These are phyloP conservation scores for Pythium brachiatum DNA, from an alignment of 352 stramenopile species.

Conservation along the genomic window DNA sequence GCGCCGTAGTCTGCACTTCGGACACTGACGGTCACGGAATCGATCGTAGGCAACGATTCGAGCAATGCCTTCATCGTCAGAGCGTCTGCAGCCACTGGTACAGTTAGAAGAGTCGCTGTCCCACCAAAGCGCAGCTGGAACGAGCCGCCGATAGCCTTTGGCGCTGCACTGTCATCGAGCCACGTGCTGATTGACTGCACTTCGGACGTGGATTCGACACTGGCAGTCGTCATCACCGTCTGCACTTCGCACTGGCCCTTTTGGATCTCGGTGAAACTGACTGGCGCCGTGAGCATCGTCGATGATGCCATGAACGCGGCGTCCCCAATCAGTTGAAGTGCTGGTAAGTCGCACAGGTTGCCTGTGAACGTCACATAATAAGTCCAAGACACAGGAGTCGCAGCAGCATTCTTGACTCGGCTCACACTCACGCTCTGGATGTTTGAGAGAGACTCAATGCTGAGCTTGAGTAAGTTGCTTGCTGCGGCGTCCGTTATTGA, in stretches of 20 bases:
- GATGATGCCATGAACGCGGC: conserved; percentile 39
- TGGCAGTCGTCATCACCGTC: conserved; percentile 89
- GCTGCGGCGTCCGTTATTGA: conserved; percentile 49
- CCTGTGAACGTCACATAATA: conserved; percentile 88
- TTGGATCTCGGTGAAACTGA: conserved; percentile 62
- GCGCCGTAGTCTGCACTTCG: conserved; percentile 49
- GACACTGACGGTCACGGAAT: conserved; percentile 63
- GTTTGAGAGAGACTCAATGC: conserved; percentile 79
- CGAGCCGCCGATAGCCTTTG: conserved; percentile 43
- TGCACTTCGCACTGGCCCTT: conserved; percentile 94
- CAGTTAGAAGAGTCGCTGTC: conserved; percentile 34
- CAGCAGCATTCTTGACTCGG: conserved; percentile 31
- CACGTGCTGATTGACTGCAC: conserved; percentile 87
- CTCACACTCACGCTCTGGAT: conserved; percentile 83
- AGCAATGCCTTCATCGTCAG: conserved; percentile 57
- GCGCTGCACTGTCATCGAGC: conserved; percentile 40
- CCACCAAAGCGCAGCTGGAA: conserved; percentile 71
- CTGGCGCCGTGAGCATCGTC: conserved; percentile 32
- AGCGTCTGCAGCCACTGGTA: conserved; percentile 38
- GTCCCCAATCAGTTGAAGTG: conserved; percentile 57
- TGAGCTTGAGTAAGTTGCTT: conserved; percentile 74
- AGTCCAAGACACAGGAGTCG: conserved; percentile 39
- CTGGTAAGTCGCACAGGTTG: conserved; percentile 79
- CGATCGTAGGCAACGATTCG: conserved; percentile 72
- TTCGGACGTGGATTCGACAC: conserved; percentile 88